Evolutionary conservation across 805 yeast species (phyloP).

Genomic region (Peterozyma xylosa): DNA sequence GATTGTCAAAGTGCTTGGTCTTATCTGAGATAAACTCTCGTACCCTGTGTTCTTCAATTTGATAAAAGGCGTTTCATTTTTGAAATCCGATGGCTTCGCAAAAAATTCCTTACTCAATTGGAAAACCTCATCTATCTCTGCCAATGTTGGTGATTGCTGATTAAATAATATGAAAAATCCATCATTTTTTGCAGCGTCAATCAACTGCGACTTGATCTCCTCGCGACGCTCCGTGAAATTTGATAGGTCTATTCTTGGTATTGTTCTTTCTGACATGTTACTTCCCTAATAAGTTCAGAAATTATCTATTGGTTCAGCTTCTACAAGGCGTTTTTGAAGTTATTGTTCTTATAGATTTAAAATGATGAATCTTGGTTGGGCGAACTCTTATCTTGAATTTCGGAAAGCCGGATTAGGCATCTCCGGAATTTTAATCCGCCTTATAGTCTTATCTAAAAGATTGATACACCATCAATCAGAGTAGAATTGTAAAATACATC

Average conservation of each 20-base stretch:
- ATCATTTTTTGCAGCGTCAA: slow-evolving; percentile 20
- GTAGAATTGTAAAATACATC: too few species aligned
- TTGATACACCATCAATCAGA: too few species aligned
- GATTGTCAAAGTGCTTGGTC: slow-evolving; percentile 27
- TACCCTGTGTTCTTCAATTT: slow-evolving; percentile 26
- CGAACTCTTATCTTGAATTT: too few species aligned
- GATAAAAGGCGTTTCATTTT: slow-evolving; percentile 22
- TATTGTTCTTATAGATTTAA: too few species aligned
- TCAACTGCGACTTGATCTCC: slow-evolving; percentile 22
- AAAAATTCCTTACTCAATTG: slow-evolving; percentile 17
- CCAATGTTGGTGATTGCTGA: slow-evolving; percentile 22
- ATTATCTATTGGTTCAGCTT: too few species aligned
- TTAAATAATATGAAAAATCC: slow-evolving; percentile 25
- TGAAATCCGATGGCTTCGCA: slow-evolving; percentile 15
- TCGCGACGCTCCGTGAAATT: slow-evolving; percentile 19
- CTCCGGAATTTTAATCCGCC: too few species aligned
- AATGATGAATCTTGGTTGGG: too few species aligned
- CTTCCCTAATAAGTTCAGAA: too few species aligned
- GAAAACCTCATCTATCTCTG: slow-evolving; percentile 22
- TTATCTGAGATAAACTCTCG: slow-evolving; percentile 22
- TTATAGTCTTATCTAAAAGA: too few species aligned
- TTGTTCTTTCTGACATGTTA: slow-evolving; percentile 1
- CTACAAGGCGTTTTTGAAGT: too few species aligned
- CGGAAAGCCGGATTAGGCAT: too few species aligned
- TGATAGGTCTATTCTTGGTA: slow-evolving; percentile 22